Evolutionary conservation across 306 rosid species (phyloP).

Genomic region (Rosa lucieae): DNA sequence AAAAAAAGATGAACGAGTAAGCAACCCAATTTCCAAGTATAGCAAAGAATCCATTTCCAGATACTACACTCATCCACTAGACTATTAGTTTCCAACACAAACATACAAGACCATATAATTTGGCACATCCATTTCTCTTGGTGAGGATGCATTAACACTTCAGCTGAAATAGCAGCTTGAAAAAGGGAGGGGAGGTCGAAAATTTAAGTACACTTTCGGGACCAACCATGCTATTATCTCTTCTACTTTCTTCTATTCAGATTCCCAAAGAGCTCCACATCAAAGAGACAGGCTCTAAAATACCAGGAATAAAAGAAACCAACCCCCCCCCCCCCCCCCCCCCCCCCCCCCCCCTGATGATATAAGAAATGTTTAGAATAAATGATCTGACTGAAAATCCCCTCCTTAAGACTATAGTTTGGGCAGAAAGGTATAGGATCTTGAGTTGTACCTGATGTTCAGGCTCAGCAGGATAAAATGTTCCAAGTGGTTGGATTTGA

Average conservation of each 20-base stretch:
- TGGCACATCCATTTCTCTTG: neutral
- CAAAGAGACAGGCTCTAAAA: neutral
- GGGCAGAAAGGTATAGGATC: neutral
- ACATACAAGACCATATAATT: neutral
- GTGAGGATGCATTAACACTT: neutral
- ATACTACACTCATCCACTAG: neutral
- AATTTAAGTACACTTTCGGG: neutral
- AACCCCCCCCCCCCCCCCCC: neutral
- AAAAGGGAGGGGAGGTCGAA: neutral
- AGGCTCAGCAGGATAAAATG: constrained; percentile 77
- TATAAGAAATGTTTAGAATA: constrained; percentile 6
- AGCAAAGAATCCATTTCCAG: neutral
- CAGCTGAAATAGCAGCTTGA: neutral
- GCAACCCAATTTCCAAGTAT: neutral
- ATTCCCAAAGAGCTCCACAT: constrained; percentile 13
- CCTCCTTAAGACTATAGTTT: neutral
- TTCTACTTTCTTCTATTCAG: neutral
- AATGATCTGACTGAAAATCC: neutral
- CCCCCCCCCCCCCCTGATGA: neutral
- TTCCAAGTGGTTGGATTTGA: constrained; percentile 67
- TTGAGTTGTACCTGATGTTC: constrained; percentile 75
- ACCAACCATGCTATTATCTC: neutral
- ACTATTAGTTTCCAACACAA: neutral
- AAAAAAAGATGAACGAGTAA: neutral
- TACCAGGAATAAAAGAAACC: constrained; percentile 1